These are phyloP conservation scores for Xylaria grammica DNA, from an alignment of 495 filamentous ascomycete species.

Conservation along the genomic window DNA sequence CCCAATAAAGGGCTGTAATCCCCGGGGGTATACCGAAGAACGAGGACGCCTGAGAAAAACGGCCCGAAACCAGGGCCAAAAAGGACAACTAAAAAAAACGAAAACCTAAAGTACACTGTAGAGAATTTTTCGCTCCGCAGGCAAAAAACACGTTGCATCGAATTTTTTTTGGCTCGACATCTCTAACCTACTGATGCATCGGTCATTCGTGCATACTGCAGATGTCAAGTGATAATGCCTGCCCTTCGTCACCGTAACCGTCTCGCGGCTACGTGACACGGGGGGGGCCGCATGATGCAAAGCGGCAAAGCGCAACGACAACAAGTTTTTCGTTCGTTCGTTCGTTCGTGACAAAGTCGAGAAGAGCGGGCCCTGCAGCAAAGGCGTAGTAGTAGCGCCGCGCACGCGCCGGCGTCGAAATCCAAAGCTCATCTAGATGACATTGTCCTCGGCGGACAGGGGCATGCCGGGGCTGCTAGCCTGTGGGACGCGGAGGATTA, in stretches of 20 bases:
- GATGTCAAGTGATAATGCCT: background rate
- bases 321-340: too few relatives aligned
- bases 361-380: too few relatives aligned
- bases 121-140: background rate
- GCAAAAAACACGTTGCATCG: background rate
- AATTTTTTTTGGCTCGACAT: background rate
- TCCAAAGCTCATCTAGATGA: conserved; percentile 26
- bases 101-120: conserved; percentile 8
- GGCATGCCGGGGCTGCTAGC: conserved; percentile 25
- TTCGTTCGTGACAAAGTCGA: background rate
- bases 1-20: background rate
- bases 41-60: background rate
- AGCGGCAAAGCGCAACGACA: background rate
- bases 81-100: background rate
- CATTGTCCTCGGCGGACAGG: conserved; percentile 28
- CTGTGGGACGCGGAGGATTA: conserved; percentile 19
- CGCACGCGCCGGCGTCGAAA: too few relatives aligned
- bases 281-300: background rate
- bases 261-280: background rate
- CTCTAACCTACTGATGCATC: background rate
- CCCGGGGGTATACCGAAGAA: conserved; percentile 5
- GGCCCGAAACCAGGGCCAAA: background rate
- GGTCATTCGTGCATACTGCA: background rate
- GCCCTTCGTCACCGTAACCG: background rate
- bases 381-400: too few relatives aligned